A percentile compares a stretch with the other conserved stretches of the same genome.
phyloP scores from a whole-genome alignment of 1,284 basidiomycete genomes.

The Rhodotorula mucilaginosa region DNA sequence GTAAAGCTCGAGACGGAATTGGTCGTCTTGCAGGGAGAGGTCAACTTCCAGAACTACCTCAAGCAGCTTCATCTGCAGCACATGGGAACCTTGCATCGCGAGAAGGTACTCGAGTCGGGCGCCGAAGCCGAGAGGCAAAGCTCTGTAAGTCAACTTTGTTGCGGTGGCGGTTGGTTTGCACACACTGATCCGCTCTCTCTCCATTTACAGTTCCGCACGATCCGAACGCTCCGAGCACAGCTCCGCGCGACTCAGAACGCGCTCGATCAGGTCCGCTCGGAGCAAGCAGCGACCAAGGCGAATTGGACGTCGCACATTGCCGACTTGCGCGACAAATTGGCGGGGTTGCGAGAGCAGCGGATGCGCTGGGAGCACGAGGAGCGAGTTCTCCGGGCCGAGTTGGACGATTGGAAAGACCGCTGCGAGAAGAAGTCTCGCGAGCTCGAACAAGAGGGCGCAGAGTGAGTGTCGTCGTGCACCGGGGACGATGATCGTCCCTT shows the following conservation, averaged over 20 bases:
- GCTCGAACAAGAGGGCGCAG: constrained; percentile 60
- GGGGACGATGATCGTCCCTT: neutral
- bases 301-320: constrained; percentile 39
- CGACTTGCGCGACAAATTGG: constrained; percentile 59
- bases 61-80: constrained; percentile 72
- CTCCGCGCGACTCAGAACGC: constrained; percentile 27
- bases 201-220: constrained; percentile 27
- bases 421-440: constrained; percentile 66
- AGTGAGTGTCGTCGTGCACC: constrained; percentile 17
- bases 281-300: constrained; percentile 33
- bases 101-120: constrained; percentile 65
- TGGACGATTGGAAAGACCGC: constrained; percentile 63
- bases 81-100: constrained; percentile 70
- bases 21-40: constrained; percentile 67
- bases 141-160: constrained; percentile 21
- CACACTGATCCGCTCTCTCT: neutral
- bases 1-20: constrained; percentile 68
- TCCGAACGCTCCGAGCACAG: constrained; percentile 32
- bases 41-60: constrained; percentile 77
- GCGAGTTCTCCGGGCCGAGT: constrained; percentile 60
- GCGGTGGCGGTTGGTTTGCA: neutral
- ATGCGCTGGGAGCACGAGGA: constrained; percentile 64
- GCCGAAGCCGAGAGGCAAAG: constrained; percentile 73
- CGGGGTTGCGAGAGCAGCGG: constrained; percentile 65
- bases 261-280: constrained; percentile 29